phyloP scores from a whole-genome alignment of 345 rosid genomes.

The Kandelia obovata region DNA sequence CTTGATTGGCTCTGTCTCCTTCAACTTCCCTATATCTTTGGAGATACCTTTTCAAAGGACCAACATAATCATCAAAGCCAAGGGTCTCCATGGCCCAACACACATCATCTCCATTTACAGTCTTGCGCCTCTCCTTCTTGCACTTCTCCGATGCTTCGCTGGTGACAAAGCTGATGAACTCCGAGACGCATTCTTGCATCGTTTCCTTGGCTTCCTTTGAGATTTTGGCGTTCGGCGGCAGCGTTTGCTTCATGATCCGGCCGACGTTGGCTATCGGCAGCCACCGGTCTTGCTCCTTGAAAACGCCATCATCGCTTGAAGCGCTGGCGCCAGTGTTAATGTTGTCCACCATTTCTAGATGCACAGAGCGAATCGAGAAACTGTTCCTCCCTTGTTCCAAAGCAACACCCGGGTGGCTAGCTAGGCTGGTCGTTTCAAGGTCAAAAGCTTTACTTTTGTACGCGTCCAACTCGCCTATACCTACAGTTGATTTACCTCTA shows the following conservation, averaged over 20 bases:
- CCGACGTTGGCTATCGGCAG: slow-evolving; percentile 22
- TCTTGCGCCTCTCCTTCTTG: slow-evolving; percentile 14
- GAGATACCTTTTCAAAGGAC: slow-evolving; percentile 11
- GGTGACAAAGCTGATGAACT: slow-evolving; percentile 22
- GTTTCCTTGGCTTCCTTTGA: slow-evolving; percentile 22
- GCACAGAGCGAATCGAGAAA: slow-evolving; percentile 7
- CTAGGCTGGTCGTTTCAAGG: slow-evolving; percentile 5
- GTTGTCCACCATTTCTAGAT: slow-evolving; percentile 28
- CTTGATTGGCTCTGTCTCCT: slow-evolving; percentile 9
- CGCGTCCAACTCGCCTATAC: too few relatives aligned
- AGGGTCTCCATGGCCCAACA: slow-evolving; percentile 19
- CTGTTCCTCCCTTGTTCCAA: background rate
- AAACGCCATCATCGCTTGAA: slow-evolving; percentile 21
- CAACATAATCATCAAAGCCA: slow-evolving; percentile 17
- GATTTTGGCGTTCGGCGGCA: slow-evolving; percentile 17
- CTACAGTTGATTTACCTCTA: too few relatives aligned
- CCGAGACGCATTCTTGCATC: slow-evolving; percentile 23
- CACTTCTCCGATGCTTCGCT: slow-evolving; percentile 22
- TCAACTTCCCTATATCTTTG: slow-evolving; percentile 15
- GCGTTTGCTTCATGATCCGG: slow-evolving; percentile 20
- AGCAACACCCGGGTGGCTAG: background rate
- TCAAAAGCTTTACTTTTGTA: slow-evolving; percentile 8
- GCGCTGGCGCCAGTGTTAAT: slow-evolving; percentile 13
- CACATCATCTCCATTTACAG: slow-evolving; percentile 18
- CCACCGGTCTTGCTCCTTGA: slow-evolving; percentile 21